Conservation (phyloP, 164 flowering plant species). For the Amborella trichopoda region DNA sequence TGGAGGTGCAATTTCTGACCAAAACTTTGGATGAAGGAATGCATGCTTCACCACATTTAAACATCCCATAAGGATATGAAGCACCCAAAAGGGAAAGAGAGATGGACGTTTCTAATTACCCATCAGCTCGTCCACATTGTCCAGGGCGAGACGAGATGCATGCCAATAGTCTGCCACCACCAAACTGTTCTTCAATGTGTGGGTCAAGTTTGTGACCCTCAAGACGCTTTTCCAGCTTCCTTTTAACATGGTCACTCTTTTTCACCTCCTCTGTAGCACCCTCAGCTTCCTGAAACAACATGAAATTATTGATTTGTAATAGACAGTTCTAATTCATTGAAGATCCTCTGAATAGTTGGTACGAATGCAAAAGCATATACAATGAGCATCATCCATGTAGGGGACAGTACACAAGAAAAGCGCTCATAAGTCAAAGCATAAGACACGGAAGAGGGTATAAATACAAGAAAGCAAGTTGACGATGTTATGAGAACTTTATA, state of each 20-base stretch:
- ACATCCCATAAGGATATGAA: no score
- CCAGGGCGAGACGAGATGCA: conserved; percentile 14
- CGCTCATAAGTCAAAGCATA: background rate
- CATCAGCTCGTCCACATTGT: conserved; percentile 14
- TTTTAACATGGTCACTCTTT: conserved; percentile 10
- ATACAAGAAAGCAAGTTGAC: background rate
- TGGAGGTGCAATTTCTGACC: no score
- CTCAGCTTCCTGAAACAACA: conserved; percentile 8
- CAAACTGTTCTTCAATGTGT: conserved; percentile 11
- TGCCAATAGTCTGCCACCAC: conserved; percentile 11
- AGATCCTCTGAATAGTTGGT: background rate
- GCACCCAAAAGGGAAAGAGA: no score
- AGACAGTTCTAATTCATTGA: background rate
- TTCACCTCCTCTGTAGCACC: conserved; percentile 7
- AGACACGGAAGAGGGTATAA: background rate
- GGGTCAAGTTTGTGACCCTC: conserved; percentile 10
- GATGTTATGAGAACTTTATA: no score
- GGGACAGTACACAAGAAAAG: background rate
- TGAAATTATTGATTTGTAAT: background rate
- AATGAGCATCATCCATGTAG: background rate
- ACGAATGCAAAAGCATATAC: background rate
- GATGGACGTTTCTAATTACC: conserved; percentile 10
- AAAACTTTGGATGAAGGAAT: no score
- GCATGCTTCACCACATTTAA: no score
- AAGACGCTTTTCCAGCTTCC: conserved; percentile 11